These are phyloP conservation scores for Penicillium sp. DNA, from an alignment of 2,329 filamentous ascomycete species.

Conservation along the genomic window DNA sequence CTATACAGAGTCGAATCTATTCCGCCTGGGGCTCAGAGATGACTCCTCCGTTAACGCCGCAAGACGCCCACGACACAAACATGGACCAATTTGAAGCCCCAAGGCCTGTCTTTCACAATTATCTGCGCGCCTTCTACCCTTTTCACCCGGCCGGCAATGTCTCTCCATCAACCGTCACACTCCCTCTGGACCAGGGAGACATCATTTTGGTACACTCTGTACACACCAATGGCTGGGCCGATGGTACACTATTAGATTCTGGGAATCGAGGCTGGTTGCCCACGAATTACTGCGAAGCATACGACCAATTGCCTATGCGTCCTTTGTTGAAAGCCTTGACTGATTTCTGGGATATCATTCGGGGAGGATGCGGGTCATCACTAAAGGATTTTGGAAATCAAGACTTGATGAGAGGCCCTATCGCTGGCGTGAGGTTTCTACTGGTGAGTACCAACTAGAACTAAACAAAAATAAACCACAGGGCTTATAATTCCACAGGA, in stretches of 20 bases:
- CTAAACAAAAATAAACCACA: background rate
- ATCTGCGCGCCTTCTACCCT: constrained; percentile 88
- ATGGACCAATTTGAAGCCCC: constrained; percentile 44
- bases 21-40: constrained; percentile 53
- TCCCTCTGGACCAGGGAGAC: constrained; percentile 85
- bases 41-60: constrained; percentile 74
- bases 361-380: constrained; percentile 72
- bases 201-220: constrained; percentile 93
- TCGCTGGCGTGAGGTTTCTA: constrained; percentile 86
- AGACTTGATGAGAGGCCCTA: constrained; percentile 90
- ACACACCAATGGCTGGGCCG: constrained; percentile 97
- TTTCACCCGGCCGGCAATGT: constrained; percentile 78
- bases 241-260: constrained; percentile 82
- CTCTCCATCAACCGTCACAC: constrained; percentile 80
- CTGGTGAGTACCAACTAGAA: constrained; percentile 61
- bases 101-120: constrained; percentile 81
- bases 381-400: constrained; percentile 80
- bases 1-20: constrained; percentile 23
- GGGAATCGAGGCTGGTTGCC: constrained; percentile 92
- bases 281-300: constrained; percentile 96
- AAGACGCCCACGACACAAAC: constrained; percentile 59
- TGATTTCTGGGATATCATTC: constrained; percentile 87
- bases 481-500: constrained; percentile 57
- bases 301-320: constrained; percentile 83
- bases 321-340: constrained; percentile 81